Percentiles rank a stretch among this genome's conserved stretches.
phyloP scores from a whole-genome alignment of 106 monocot species.

The Dendrobium chrysotoxum region DNA sequence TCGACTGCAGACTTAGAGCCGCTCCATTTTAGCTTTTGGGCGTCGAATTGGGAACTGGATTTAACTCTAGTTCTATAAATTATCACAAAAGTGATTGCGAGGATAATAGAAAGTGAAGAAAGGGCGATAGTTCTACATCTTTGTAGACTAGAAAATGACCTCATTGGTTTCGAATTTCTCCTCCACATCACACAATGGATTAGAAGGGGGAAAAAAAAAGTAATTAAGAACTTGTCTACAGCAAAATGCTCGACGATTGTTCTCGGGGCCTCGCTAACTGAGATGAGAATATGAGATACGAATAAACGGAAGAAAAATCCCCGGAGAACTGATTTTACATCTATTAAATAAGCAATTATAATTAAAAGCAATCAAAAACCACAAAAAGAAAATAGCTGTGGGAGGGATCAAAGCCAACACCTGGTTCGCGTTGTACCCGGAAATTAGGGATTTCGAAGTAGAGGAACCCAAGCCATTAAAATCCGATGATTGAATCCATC shows the following conservation, averaged over 20 bases:
- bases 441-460: no score
- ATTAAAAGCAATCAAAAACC: no score
- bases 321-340: neutral
- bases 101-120: slow-evolving; percentile 11
- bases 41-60: slow-evolving; percentile 11
- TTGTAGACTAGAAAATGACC: slow-evolving; percentile 2
- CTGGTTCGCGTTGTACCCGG: no score
- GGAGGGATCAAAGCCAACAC: no score
- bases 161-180: slow-evolving; percentile 7
- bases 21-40: slow-evolving; percentile 14
- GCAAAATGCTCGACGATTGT: no score
- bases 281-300: neutral
- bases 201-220: neutral
- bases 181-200: slow-evolving; percentile 13
- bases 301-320: neutral
- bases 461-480: no score
- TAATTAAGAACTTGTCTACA: neutral
- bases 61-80: slow-evolving; percentile 11
- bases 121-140: slow-evolving; percentile 11
- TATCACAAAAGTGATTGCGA: slow-evolving; percentile 8
- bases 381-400: no score
- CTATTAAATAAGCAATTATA: no score
- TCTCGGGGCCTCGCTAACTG: no score
- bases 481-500: no score
- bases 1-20: slow-evolving; percentile 12